A percentile compares a stretch with the other conserved stretches of the same genome.
Evolutionary conservation across 177 flowering plant genomes (phyloP).

Genomic region (Vitis hybrid): DNA sequence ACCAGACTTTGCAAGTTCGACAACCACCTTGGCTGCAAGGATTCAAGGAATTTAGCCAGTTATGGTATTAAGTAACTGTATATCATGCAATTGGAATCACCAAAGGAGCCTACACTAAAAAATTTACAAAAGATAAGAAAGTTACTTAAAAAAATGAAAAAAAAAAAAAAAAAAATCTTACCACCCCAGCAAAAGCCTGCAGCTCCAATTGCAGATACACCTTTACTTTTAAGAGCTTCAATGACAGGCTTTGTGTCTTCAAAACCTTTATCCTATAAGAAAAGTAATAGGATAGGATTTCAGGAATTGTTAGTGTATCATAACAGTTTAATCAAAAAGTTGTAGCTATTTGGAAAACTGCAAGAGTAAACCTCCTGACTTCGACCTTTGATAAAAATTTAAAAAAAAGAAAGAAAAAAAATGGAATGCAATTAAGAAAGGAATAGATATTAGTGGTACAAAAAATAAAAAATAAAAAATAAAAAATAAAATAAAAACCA

Average conservation of each 20-base stretch:
- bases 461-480: no score
- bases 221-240: slow-evolving; percentile 63
- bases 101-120: background rate
- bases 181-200: slow-evolving; percentile 97
- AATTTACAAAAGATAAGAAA: background rate
- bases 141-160: background rate
- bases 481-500: no score
- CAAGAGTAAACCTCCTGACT: no score
- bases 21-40: slow-evolving; percentile 49
- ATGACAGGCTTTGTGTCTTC: slow-evolving; percentile 73
- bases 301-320: background rate
- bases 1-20: slow-evolving; percentile 38
- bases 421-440: no score
- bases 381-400: no score
- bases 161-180: slow-evolving; percentile 20
- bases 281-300: background rate
- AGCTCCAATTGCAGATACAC: slow-evolving; percentile 63
- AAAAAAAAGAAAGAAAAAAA: no score
- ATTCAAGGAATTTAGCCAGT: background rate
- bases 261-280: slow-evolving; percentile 65
- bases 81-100: background rate
- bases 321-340: background rate
- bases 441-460: no score
- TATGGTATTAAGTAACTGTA: background rate
- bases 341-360: no score